Percentiles rank a stretch among this genome's conserved stretches.
Conservation (phyloP, 257 asterid genomes). For the Plectranthus barbatus region DNA sequence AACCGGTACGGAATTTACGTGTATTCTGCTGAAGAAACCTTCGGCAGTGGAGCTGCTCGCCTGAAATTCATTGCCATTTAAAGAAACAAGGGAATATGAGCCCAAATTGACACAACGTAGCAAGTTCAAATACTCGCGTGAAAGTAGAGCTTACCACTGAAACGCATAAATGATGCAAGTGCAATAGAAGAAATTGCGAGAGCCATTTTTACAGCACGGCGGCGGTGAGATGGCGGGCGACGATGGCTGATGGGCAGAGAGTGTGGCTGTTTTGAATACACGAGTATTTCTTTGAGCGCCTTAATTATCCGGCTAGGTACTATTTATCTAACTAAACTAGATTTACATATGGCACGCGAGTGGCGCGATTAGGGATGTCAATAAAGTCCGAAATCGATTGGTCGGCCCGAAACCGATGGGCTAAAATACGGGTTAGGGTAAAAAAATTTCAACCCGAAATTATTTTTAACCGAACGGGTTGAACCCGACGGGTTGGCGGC, state of each 20-base stretch:
- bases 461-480: too few relatives aligned
- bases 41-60: conserved; percentile 12
- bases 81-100: not conserved
- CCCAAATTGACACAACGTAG: not conserved
- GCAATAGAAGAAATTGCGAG: conserved; percentile 22
- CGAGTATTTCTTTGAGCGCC: not conserved
- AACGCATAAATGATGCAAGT: conserved; percentile 5
- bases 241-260: not conserved
- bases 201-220: conserved; percentile 19
- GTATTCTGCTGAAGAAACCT: conserved; percentile 10
- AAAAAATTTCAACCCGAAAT: too few relatives aligned
- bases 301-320: too few relatives aligned
- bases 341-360: too few relatives aligned
- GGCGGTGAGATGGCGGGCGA: not conserved
- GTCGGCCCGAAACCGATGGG: too few relatives aligned
- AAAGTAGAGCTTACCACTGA: conserved; percentile 21
- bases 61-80: conserved; percentile 22
- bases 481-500: too few relatives aligned
- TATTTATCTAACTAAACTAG: too few relatives aligned
- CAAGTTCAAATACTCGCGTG: not conserved
- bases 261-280: conserved; percentile 22
- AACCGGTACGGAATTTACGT: conserved; percentile 10
- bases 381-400: too few relatives aligned
- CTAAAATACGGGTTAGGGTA: too few relatives aligned
- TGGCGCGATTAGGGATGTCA: too few relatives aligned